phyloP scores from a whole-genome alignment of 2,329 filamentous ascomycete genomes.

The Blastomyces percursus region DNA sequence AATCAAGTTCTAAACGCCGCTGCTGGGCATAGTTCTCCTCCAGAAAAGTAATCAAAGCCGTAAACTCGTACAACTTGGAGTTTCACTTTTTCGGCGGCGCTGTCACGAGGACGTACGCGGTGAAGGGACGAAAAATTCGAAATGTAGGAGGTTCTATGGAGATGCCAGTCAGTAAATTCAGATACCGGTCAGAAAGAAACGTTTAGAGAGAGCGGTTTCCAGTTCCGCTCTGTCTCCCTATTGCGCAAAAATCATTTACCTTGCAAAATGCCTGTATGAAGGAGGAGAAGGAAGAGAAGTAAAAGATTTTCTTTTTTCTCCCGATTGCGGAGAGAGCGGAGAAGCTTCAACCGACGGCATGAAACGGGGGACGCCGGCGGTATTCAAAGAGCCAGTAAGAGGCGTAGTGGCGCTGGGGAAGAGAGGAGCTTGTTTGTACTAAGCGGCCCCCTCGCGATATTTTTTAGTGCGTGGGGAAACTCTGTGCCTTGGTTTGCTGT shows the following conservation, averaged over 20 bases:
- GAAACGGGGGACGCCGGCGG: neutral
- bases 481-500: neutral
- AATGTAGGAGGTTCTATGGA: neutral
- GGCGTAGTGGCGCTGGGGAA: neutral
- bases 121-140: neutral
- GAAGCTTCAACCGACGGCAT: neutral
- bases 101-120: neutral
- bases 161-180: neutral
- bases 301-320: neutral
- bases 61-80: neutral
- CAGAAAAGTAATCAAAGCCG: neutral
- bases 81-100: neutral
- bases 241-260: neutral
- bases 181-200: neutral
- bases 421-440: too few species aligned
- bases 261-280: neutral
- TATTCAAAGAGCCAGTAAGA: neutral
- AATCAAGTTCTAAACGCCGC: neutral
- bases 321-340: neutral
- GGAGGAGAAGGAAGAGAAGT: neutral
- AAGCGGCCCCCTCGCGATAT: neutral
- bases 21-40: neutral
- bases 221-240: neutral
- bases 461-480: neutral
- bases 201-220: neutral